Evolutionary conservation across 495 filamentous ascomycete species (phyloP).

Genomic region (Penicillium cosmopolitanum): DNA sequence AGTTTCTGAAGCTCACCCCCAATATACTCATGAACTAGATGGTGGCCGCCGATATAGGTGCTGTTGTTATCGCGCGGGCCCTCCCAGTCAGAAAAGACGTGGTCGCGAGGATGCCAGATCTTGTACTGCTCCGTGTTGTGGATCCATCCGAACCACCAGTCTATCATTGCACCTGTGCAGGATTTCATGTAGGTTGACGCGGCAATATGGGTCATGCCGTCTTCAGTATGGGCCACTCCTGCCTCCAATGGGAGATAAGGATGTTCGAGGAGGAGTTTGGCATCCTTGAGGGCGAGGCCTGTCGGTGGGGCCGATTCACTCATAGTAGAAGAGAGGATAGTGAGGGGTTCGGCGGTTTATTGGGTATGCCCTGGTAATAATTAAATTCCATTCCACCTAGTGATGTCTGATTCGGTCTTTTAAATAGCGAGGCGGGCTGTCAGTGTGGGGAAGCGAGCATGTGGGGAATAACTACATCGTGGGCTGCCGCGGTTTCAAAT

Average conservation of each 20-base stretch:
- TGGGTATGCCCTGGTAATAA: too few species aligned
- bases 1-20: constrained; percentile 3
- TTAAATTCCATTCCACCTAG: too few species aligned
- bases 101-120: constrained; percentile 14
- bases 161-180: constrained; percentile 6
- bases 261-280: constrained; percentile 6
- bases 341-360: too few species aligned
- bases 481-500: too few species aligned
- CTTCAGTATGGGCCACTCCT: neutral
- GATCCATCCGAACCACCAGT: constrained; percentile 15
- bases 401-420: too few species aligned
- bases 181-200: constrained; percentile 14
- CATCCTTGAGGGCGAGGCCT: constrained; percentile 7
- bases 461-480: too few species aligned
- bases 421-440: too few species aligned
- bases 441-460: too few species aligned
- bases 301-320: neutral
- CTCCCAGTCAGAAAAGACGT: constrained; percentile 13
- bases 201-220: constrained; percentile 6
- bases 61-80: constrained; percentile 11
- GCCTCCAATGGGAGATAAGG: constrained; percentile 10
- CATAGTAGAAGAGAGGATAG: neutral
- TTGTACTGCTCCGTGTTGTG: constrained; percentile 12
- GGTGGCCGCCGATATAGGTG: constrained; percentile 13
- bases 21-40: constrained; percentile 12